Evolutionary conservation across 1,284 basidiomycete species (phyloP).

Genomic region (Ganoderma leucocontextum): DNA sequence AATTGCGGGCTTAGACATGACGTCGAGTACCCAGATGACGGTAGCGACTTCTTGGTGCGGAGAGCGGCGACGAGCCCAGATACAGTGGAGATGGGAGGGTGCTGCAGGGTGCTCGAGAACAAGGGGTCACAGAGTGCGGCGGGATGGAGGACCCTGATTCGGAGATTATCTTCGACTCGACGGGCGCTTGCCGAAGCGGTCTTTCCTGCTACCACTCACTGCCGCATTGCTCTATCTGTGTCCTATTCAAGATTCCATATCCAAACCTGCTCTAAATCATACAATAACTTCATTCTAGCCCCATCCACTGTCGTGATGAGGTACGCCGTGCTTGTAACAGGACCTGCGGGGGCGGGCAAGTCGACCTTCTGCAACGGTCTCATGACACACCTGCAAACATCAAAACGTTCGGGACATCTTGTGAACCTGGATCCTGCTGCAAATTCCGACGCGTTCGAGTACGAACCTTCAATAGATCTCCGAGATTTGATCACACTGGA

Average conservation of each 20-base stretch:
- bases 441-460: slow-evolving; percentile 86
- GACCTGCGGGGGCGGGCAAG: slow-evolving; percentile 98
- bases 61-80: background rate
- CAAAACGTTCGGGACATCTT: slow-evolving; percentile 89
- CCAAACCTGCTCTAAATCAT: background rate
- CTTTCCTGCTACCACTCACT: background rate
- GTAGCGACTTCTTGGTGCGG: background rate
- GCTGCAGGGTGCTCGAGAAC: background rate
- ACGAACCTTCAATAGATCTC: slow-evolving; percentile 94
- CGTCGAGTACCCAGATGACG: background rate
- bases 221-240: background rate
- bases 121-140: background rate
- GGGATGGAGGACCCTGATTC: background rate
- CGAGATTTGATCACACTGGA: slow-evolving; percentile 92
- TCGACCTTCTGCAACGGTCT: slow-evolving; percentile 93
- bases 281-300: background rate
- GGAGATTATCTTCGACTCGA: slow-evolving; percentile 27
- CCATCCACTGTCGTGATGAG: slow-evolving; percentile 65
- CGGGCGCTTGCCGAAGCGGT: slow-evolving; percentile 20
- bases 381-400: slow-evolving; percentile 88
- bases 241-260: background rate
- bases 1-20: slow-evolving; percentile 82
- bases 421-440: slow-evolving; percentile 99
- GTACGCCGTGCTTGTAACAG: slow-evolving; percentile 89
- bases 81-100: background rate